These are phyloP conservation scores for Wickerhamiella allomyrinae DNA, from an alignment of 805 yeast species.

Conservation along the genomic window DNA sequence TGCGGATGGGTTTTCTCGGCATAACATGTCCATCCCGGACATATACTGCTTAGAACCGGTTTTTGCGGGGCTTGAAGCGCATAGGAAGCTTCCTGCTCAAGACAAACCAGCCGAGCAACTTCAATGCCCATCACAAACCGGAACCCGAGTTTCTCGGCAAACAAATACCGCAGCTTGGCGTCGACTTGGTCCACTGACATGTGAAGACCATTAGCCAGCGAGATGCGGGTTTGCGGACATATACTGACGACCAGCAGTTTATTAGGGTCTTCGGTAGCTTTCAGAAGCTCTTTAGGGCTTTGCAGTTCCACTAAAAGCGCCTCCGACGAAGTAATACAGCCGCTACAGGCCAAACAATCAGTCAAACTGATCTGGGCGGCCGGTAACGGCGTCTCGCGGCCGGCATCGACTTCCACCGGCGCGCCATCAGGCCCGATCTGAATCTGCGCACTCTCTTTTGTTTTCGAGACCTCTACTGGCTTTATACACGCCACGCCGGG, in stretches of 20 bases:
- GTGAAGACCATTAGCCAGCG: conserved; percentile 56
- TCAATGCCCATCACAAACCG: conserved; percentile 70
- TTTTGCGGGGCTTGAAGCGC: conserved; percentile 2
- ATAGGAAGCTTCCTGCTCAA: conserved; percentile 31
- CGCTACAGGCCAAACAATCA: conserved; percentile 93
- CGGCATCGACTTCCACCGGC: conserved; percentile 51
- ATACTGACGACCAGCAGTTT: conserved; percentile 57
- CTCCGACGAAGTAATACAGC: conserved; percentile 96
- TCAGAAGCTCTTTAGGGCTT: conserved; percentile 64
- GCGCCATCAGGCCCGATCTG: conserved; percentile 45
- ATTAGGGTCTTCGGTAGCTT: conserved; percentile 31
- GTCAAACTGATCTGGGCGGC: conserved; percentile 81
- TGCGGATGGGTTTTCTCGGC: conserved; percentile 93
- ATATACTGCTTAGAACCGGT: conserved; percentile 57
- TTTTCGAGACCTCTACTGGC: conserved; percentile 43
- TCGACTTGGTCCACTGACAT: conserved; percentile 46
- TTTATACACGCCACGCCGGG: conserved; percentile 93
- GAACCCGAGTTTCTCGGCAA: conserved; percentile 51
- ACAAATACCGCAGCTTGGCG: conserved; percentile 40
- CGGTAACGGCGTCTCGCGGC: conserved; percentile 36
- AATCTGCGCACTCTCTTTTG: conserved; percentile 33
- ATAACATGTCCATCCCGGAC: conserved; percentile 95
- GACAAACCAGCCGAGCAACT: conserved; percentile 57
- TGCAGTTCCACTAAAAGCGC: conserved; percentile 84
- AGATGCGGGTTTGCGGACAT: conserved; percentile 75